Base-by-base conservation (phyloP, 495 filamentous ascomycete genomes). In the Podospora tetraspora region DNA sequence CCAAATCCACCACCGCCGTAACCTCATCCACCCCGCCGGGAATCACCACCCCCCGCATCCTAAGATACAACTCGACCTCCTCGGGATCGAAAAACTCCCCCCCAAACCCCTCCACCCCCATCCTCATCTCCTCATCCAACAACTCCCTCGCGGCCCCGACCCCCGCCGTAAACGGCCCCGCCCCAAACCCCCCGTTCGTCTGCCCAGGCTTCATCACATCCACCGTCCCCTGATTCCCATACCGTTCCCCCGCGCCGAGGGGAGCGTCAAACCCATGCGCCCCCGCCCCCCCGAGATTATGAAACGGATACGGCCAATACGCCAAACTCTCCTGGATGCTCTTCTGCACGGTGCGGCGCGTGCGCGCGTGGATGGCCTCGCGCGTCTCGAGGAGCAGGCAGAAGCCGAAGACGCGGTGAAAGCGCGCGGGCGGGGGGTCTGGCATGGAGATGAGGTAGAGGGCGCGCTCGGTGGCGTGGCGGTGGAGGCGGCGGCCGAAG, bases 41-140 rank as follows among this genome's bases (percentile, higher is more conserved):
- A 37, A 90, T 85, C 21, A 78, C 71, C 21, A 91, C 79, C 0
- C 88, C 88, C 32, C 84, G 81, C 73, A 86, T 79, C 64, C 79
- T 77, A 21, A 94, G 82, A 75, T 88, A 92, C 11, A 86, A 80
- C 76, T 93, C 89, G 6, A 92, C 87, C 71, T 93, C 91, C 61
- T 87, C 81, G 6, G 88, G 81, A 70, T 93, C 89, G 70, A 90
- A 90, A 84, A 89, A 94, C 62, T 91, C 89, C 24, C 90, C 89
- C 56, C 87, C 82, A 73, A 88, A 83, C 0, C 84, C 86, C 9
- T 80, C 74, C 22, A 81, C 67, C 22, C 71, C 78, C 37, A 81
- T 73, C 37, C 82, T 74, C 78, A 82, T 76, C 68, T 83, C 76
- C 13, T 75, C 74, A 37, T 80, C 77, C 57, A 83, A 64, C 23